These are phyloP conservation scores for Podila verticillata DNA, from an alignment of 192 early-diverging fungal genomes.

Conservation along the genomic window DNA sequence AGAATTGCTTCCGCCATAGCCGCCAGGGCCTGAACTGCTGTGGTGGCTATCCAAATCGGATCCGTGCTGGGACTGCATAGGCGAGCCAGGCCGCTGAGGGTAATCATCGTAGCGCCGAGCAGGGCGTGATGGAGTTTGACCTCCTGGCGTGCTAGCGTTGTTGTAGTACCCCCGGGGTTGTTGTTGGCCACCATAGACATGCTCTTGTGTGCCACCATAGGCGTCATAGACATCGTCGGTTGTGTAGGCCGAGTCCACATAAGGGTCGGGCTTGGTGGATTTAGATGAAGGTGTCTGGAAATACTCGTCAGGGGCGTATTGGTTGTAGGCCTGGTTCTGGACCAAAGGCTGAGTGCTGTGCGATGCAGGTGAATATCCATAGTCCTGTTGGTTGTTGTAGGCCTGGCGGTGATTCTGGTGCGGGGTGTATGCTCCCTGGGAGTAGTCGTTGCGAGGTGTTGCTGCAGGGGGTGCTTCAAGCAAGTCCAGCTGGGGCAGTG, in stretches of 20 bases:
- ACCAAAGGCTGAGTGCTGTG: neutral
- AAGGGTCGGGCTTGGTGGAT: neutral
- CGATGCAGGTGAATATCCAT: conserved; percentile 4
- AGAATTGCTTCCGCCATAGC: neutral
- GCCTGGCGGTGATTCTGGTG: neutral
- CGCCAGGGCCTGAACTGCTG: conserved; percentile 8
- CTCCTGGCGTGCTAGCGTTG: conserved; percentile 8
- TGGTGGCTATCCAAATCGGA: conserved; percentile 33
- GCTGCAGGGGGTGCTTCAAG: neutral
- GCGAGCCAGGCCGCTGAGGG: conserved; percentile 19
- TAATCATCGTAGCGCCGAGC: conserved; percentile 17
- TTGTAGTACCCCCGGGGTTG: neutral
- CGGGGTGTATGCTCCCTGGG: neutral
- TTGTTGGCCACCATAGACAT: conserved; percentile 6
- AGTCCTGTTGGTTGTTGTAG: conserved; percentile 4
- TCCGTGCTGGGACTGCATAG: conserved; percentile 31
- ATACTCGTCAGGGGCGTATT: conserved; percentile 14
- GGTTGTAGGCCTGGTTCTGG: conserved; percentile 12
- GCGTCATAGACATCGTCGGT: neutral
- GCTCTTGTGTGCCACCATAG: neutral
- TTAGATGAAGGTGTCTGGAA: neutral
- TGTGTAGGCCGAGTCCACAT: neutral
- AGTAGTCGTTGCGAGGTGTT: conserved; percentile 14
- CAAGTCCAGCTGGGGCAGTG: conserved; percentile 40
- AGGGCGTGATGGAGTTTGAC: conserved; percentile 10